A percentile compares a stretch with the other conserved stretches of the same genome.
Evolutionary conservation across 1,284 basidiomycete species (phyloP).

Genomic region (Fomitiporia mediterranea): DNA sequence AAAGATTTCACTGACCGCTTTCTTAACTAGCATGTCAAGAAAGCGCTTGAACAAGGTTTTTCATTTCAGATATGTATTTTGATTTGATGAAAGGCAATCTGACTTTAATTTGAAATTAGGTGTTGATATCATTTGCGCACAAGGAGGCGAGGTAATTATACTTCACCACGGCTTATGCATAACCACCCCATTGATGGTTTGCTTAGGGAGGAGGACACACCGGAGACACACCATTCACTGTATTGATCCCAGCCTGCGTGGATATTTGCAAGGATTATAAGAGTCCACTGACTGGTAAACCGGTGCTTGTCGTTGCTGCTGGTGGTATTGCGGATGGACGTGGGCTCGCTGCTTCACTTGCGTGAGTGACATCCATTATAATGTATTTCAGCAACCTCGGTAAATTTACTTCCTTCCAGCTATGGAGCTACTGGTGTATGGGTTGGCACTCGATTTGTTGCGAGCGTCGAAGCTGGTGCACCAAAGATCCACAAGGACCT

Average conservation of each 20-base stretch:
- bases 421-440: constrained; percentile 82
- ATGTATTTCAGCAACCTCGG: not conserved
- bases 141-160: constrained; percentile 50
- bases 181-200: not conserved
- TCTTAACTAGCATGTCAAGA: constrained; percentile 60
- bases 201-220: constrained; percentile 66
- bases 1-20: not conserved
- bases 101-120: constrained; percentile 38
- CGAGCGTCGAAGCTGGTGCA: constrained; percentile 76
- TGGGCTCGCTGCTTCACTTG: constrained; percentile 73
- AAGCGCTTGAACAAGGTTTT: constrained; percentile 68
- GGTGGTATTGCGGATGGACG: constrained; percentile 83
- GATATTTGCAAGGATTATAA: constrained; percentile 62
- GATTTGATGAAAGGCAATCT: not conserved
- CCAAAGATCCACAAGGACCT: constrained; percentile 78
- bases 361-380: constrained; percentile 39
- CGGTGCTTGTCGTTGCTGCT: constrained; percentile 74
- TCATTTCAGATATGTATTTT: not conserved
- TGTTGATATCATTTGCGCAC: constrained; percentile 85
- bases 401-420: constrained; percentile 27
- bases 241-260: constrained; percentile 75
- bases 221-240: constrained; percentile 70
- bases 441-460: constrained; percentile 92
- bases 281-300: constrained; percentile 73
- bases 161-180: not conserved